A percentile compares a stretch with the other conserved stretches of the same genome.
Conservation (phyloP, 2,329 filamentous ascomycete genomes). For the Coniochaeta sp. region DNA sequence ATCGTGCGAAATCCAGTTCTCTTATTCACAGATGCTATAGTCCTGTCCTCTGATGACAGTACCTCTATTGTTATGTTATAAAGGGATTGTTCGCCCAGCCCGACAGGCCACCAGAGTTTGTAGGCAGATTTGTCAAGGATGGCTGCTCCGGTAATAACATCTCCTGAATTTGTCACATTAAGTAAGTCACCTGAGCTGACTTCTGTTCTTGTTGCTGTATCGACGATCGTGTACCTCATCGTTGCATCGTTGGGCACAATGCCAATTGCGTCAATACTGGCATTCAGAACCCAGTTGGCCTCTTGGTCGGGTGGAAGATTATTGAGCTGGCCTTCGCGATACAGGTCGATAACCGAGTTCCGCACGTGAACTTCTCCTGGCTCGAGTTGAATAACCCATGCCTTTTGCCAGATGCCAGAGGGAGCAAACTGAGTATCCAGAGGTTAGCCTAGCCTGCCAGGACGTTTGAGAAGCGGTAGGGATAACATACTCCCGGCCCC, state of each 20-base stretch:
- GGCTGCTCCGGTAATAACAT: conserved; percentile 40
- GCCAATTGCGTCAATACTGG: conserved; percentile 51
- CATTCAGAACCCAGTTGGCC: conserved; percentile 53
- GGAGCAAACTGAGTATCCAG: conserved; percentile 36
- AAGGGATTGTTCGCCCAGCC: conserved; percentile 48
- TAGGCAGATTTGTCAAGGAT: conserved; percentile 34
- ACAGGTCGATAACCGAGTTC: conserved; percentile 49
- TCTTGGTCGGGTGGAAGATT: conserved; percentile 49
- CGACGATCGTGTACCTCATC: conserved; percentile 38
- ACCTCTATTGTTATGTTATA: conserved; percentile 47
- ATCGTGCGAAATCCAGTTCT: conserved; percentile 56
- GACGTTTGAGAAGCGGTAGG: too few relatives aligned
- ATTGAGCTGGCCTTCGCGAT: conserved; percentile 50
- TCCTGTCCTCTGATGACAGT: conserved; percentile 23
- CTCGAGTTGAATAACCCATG: conserved; percentile 24
- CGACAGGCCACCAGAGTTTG: conserved; percentile 54
- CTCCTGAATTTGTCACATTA: conserved; percentile 26
- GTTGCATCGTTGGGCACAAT: conserved; percentile 30
- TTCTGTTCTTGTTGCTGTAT: conserved; percentile 27
- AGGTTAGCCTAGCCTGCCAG: background rate
- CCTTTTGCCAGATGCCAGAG: conserved; percentile 55
- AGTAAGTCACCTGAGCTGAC: conserved; percentile 28
- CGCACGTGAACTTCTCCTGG: conserved; percentile 5
- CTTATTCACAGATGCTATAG: conserved; percentile 39
- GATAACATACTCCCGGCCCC: conserved; percentile 35